Conservation (phyloP, 805 yeast species). For the Suhomyces prunicola region DNA sequence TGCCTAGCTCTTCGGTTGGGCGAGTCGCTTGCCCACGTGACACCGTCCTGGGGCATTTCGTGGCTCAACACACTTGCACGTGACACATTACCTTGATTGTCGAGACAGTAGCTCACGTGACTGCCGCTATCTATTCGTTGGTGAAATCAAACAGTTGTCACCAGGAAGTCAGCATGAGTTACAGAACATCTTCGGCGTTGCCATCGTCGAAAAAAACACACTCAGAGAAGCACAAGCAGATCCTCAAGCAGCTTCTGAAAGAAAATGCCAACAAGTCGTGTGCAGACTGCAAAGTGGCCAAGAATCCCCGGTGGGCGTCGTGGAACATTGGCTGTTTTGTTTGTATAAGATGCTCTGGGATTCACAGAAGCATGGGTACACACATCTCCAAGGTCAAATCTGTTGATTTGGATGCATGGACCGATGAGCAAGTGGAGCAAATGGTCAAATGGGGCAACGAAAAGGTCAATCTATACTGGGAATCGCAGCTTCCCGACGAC, state of each 20-base stretch:
- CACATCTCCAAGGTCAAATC: conserved; percentile 91
- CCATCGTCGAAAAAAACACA: conserved; percentile 45
- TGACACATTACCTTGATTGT: too few species aligned
- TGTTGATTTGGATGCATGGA: conserved; percentile 95
- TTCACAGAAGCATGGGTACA: conserved; percentile 93
- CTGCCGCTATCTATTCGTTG: neutral
- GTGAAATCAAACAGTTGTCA: neutral
- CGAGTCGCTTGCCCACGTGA: too few species aligned
- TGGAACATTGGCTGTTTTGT: conserved; percentile 93
- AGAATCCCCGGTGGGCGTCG: conserved; percentile 97
- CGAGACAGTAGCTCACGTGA: neutral
- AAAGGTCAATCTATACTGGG: conserved; percentile 82
- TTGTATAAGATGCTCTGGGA: conserved; percentile 94
- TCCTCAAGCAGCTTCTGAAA: conserved; percentile 68
- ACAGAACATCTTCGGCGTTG: conserved; percentile 23
- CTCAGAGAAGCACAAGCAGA: conserved; percentile 60
- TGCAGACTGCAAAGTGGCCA: conserved; percentile 86
- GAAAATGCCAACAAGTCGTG: conserved; percentile 78
- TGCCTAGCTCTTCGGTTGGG: too few species aligned
- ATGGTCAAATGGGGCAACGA: conserved; percentile 87
- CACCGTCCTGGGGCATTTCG: too few species aligned
- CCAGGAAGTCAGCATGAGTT: conserved; percentile 2
- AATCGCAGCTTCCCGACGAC: conserved; percentile 63
- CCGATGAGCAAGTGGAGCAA: conserved; percentile 80
- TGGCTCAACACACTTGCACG: too few species aligned